Percentiles rank a stretch among this genome's conserved stretches.
Conservation (phyloP, 1,284 basidiomycete genomes). For the Sanguinoderma infundibulare region DNA sequence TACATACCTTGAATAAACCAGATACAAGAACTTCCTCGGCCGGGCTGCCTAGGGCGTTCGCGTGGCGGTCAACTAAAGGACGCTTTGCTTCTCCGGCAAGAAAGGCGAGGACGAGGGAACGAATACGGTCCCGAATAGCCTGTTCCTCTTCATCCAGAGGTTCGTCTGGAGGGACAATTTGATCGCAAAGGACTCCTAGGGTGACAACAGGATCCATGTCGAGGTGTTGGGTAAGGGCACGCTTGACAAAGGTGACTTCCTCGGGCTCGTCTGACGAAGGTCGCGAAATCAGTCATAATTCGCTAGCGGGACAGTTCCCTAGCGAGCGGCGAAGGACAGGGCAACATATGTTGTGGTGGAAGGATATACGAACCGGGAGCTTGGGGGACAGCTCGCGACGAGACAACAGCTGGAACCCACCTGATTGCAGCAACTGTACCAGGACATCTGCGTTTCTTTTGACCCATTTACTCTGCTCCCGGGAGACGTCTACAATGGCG, state of each 20-base stretch:
- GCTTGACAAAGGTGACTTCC: constrained; percentile 65
- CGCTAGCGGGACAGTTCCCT: not conserved
- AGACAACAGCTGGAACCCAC: constrained; percentile 45
- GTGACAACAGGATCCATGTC: constrained; percentile 64
- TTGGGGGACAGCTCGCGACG: not conserved
- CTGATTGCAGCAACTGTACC: constrained; percentile 74
- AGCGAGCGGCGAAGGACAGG: not conserved
- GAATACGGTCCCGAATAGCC: constrained; percentile 57
- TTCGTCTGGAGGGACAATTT: constrained; percentile 57
- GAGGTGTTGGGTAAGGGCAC: constrained; percentile 63
- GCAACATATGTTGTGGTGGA: no score
- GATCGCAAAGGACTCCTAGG: constrained; percentile 70
- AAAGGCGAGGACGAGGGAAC: constrained; percentile 63
- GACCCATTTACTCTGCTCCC: constrained; percentile 58
- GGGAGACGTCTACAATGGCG: constrained; percentile 68
- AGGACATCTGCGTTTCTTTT: constrained; percentile 75
- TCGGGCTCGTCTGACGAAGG: constrained; percentile 59
- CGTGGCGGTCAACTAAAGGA: constrained; percentile 50
- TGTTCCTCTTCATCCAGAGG: constrained; percentile 60
- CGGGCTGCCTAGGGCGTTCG: constrained; percentile 44
- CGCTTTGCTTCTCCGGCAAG: constrained; percentile 56
- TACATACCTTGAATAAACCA: constrained; percentile 51
- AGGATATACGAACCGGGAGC: not conserved
- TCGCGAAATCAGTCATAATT: not conserved
- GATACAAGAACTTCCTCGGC: constrained; percentile 54